phyloP scores from a whole-genome alignment of 768 basidiomycete species.

The Rubroboletus satanas region DNA sequence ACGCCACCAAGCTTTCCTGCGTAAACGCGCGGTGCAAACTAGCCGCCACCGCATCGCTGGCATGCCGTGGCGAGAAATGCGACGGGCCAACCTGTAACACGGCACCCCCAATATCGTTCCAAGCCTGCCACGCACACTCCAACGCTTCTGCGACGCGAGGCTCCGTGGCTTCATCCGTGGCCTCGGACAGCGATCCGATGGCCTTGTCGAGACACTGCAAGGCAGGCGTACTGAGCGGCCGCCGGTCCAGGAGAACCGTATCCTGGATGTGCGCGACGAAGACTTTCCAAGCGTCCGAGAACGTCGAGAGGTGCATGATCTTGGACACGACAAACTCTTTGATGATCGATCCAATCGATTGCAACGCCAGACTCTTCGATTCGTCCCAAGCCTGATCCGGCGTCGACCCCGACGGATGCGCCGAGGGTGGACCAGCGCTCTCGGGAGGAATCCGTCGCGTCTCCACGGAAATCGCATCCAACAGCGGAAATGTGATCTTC shows the following conservation, averaged over 20 bases:
- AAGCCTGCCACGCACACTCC: conserved; percentile 66
- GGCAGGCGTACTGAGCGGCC: conserved; percentile 75
- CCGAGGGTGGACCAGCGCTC: conserved; percentile 4
- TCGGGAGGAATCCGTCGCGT: conserved; percentile 39
- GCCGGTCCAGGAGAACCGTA: conserved; percentile 62
- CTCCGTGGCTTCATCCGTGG: conserved; percentile 29
- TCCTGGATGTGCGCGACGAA: conserved; percentile 73
- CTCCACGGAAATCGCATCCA: conserved; percentile 63
- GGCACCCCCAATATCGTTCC: conserved; percentile 60
- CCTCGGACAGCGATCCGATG: conserved; percentile 51
- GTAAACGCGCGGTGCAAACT: conserved; percentile 17
- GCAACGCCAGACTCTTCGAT: conserved; percentile 79
- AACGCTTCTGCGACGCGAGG: conserved; percentile 45
- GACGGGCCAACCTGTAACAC: conserved; percentile 34
- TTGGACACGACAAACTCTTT: conserved; percentile 72
- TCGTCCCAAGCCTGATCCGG: conserved; percentile 71
- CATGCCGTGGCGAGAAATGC: conserved; percentile 10
- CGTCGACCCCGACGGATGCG: conserved; percentile 9
- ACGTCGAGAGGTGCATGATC: conserved; percentile 69
- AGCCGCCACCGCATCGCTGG: background rate
- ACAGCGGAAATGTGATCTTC: conserved; percentile 83
- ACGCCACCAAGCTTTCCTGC: conserved; percentile 83
- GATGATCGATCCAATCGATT: conserved; percentile 81
- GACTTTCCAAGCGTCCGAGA: conserved; percentile 66
- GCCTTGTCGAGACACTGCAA: conserved; percentile 80